phyloP scores from a whole-genome alignment of 208 protist species.

The Wallacemonas rigidus region DNA sequence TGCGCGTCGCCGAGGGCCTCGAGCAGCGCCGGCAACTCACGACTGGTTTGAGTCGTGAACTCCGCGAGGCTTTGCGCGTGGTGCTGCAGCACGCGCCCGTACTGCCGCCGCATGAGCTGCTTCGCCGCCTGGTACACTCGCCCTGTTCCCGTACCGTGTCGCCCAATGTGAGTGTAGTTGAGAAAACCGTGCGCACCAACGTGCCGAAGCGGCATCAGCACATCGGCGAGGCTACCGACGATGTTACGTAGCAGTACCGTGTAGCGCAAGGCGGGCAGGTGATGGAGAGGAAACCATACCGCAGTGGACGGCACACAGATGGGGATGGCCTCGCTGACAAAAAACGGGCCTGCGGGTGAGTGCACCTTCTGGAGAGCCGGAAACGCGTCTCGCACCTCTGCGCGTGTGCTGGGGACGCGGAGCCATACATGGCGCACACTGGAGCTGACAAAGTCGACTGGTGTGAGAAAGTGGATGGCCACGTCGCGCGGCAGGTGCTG shows the following conservation, averaged over 20 bases:
- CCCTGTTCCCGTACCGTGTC: slow-evolving; percentile 62
- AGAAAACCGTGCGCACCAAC: slow-evolving; percentile 51
- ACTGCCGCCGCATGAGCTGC: slow-evolving; percentile 71
- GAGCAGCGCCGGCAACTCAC: slow-evolving; percentile 58
- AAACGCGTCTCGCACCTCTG: background rate
- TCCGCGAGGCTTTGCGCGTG: slow-evolving; percentile 65
- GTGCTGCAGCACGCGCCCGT: slow-evolving; percentile 49
- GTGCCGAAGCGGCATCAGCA: slow-evolving; percentile 63
- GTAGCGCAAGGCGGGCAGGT: slow-evolving; percentile 63
- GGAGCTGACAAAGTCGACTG: slow-evolving; percentile 70
- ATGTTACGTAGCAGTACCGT: slow-evolving; percentile 75
- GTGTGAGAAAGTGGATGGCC: slow-evolving; percentile 68
- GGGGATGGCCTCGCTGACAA: slow-evolving; percentile 23
- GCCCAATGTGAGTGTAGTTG: slow-evolving; percentile 80
- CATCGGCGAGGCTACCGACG: slow-evolving; percentile 51
- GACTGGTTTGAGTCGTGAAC: slow-evolving; percentile 51
- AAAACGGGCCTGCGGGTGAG: slow-evolving; percentile 13
- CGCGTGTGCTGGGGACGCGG: slow-evolving; percentile 9
- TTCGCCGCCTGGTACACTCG: slow-evolving; percentile 61
- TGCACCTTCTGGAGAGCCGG: background rate
- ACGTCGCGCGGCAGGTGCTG: slow-evolving; percentile 21
- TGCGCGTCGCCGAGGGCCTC: slow-evolving; percentile 41
- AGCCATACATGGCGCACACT: slow-evolving; percentile 56
- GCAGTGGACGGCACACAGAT: slow-evolving; percentile 23
- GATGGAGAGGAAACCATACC: slow-evolving; percentile 38